Base-by-base conservation (phyloP, 179 eudicot genomes). In the Heliamphora pulchella region DNA sequence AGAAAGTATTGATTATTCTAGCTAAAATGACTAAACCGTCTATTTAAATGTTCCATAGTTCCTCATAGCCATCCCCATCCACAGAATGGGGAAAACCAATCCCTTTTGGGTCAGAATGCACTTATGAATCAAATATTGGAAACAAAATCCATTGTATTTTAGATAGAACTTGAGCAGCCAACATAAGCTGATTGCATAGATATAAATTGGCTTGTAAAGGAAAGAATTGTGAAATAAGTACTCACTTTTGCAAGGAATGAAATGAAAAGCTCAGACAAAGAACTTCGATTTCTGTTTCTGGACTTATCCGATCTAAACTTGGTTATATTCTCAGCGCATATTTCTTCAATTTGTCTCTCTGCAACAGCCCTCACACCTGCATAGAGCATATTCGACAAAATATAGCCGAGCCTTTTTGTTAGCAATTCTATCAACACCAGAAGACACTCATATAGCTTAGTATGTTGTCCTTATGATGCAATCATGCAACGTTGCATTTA, bases 361-460 rank as follows among this genome's bases (percentile, higher is more conserved):
- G 92, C 89, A 79, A n/a, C 89, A 82, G 86, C 89, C 86, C 98
- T 89, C 80, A 90, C 89, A 87, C 99, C 99, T 96, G 87, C 83
- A 80, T 44, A 58, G 68, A 78, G 14, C 70, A 9, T 31, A 5
- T n/a, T n/a, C 2, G 64, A 57, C 11, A 13, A 22, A 11, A 73
- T 11, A 73, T 2, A 75, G 18, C 17, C 53, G 14, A 10, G 69
- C 43, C 68, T n/a, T 17, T 18, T 59, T 4, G 46, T 76, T 4
- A 13, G 3, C 2, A 61, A 44, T 59, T 61, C 10, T 44, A 59
- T 55, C n/a, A 15, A 14, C 17, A 18, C 50, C 69, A 10, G 41
- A 76, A 9, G 55, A 44, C 46, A 55, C 8, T 6, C 22, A 15
- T 20, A 46, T 43, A 44, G 1, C 2, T 1, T 17, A 51, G 8